Conservation (phyloP, 1,284 basidiomycete genomes). For the Sporisorium exsertum region DNA sequence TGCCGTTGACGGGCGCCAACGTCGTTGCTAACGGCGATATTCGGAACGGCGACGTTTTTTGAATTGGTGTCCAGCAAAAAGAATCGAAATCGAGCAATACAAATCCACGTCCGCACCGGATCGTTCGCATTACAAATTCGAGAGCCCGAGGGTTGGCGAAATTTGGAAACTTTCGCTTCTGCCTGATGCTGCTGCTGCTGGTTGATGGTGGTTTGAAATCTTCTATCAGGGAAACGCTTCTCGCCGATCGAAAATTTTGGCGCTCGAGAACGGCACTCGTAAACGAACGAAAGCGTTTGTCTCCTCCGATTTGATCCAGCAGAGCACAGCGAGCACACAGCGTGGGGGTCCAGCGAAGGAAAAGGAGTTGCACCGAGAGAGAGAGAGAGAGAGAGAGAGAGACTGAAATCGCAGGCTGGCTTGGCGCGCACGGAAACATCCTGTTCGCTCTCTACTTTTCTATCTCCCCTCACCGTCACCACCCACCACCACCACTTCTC, state of each 20-base stretch:
- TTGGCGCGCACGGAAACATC: slow-evolving; percentile 19
- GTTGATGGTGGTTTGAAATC: too few species aligned
- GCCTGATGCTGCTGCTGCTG: too few species aligned
- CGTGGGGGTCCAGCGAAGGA: neutral
- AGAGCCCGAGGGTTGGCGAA: neutral
- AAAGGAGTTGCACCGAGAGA: neutral
- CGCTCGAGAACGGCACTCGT: neutral
- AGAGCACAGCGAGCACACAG: too few species aligned
- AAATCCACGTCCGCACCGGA: neutral
- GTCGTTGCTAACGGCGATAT: slow-evolving; percentile 22
- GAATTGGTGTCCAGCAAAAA: neutral
- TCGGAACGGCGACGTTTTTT: slow-evolving; percentile 14
- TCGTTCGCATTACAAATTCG: slow-evolving; percentile 2
- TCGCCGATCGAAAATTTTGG: slow-evolving; percentile 4
- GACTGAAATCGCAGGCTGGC: neutral
- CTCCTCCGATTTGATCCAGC: slow-evolving; percentile 8
- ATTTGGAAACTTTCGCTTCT: neutral
- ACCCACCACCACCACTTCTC: slow-evolving; percentile 12
- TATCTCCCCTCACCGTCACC: slow-evolving; percentile 11
- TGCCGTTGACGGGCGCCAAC: neutral
- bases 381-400: too few species aligned
- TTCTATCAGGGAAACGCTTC: neutral
- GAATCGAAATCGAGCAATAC: slow-evolving; percentile 11
- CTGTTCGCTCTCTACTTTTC: neutral
- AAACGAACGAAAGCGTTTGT: neutral